Evolutionary conservation across 78 protist genomes (phyloP), one percentile per base, ranked within the genome.

Genomic region (Monocercomonoides exilis): DNA sequence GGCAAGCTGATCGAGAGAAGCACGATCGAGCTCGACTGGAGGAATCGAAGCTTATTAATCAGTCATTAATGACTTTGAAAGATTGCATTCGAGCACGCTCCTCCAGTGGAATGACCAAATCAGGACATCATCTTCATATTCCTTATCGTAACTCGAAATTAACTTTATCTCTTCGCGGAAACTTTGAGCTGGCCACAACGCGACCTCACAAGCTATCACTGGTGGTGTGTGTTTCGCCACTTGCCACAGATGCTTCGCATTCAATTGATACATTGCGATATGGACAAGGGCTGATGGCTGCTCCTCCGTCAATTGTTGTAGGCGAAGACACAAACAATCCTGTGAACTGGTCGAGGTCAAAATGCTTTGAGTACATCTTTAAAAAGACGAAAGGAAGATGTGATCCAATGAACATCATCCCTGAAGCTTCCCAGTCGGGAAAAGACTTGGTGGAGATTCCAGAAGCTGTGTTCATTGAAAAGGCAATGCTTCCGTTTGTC

Each of bases 11-110:
- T 38, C n/a, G 4, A 0, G 21, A 44, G 2, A 5, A 43, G 1
- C 91, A 89, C 81, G 84, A 41, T 0, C 32, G 5, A 34, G 82
- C 1, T 1, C 46, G 44, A 34, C 1, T 34, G 29, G 34, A 1
- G 1, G 88, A 89, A 36, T 36, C 91, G 21, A 0, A n/a, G 43
- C n/a, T 4, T 41, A 89, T 89, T 70, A 89, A 89, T 33, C 35
- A 46, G 2, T 84, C 88, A 2, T 46, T 89, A 41, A 85, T 85
- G 88, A 46, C 54, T 43, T 84, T 89, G 41, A 89, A 89, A 43
- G 91, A 89, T 11, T 85, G 87, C 70, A 84, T 89, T 21, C 1
- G 87, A 3, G 82, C 82, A 21, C 89, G 89, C 6, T 79, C 45
- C 6, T 33, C 3, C 34, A 0, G 1, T 2, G 46, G 86, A 63